Base-by-base conservation (phyloP, 441 rosid species). In the Mallotus japonicus region DNA sequence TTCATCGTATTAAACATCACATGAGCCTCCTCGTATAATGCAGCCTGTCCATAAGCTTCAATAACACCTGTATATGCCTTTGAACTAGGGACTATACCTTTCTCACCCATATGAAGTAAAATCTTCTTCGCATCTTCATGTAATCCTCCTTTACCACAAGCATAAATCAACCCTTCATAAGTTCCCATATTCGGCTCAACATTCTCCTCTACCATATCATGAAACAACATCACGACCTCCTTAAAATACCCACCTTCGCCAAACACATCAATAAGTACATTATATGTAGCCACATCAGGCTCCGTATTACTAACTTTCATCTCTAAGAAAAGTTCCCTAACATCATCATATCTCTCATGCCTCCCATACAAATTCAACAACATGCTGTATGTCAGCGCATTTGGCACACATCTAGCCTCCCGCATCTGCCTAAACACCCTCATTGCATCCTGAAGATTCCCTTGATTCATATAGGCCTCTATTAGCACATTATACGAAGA, bases 201-300 rank as follows among this genome's bases (percentile, higher is more conserved):
- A 75, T 87, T 90, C 84, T 95, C 99, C 83, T 95, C 99, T 68
- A 88, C 87, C 97, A 95, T 91, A 80, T 95, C 97, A 82, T 84
- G 88, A 84, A 92, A 95, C 85, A 95, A 85, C 66, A 97, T 90
- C 37, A 95, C 95, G 67, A 91, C 97, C 92, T 95, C 97, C 88
- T 92, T 89, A 73, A 91, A 92, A 83, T 92, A 95, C 76, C 98
- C 99, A 79, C 98, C 98, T 81, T 95, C 95, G 60, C 96, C 97
- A 69, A 95, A 95, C 37, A 91, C 98, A 70, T 90, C 87, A 12
- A 92, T 85, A 81, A 95, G 79, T 76, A 91, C 85, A 77, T 91
- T 95, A 79, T 95, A 95, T 0, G 97, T 95, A 72, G 86, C 88
- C 6, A 90, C 93, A 85, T 92, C 94, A 0, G 99, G 96, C 80